These are phyloP conservation scores for Hypomontagnella monticulosa DNA, from an alignment of 495 filamentous ascomycete genomes.

Conservation along the genomic window DNA sequence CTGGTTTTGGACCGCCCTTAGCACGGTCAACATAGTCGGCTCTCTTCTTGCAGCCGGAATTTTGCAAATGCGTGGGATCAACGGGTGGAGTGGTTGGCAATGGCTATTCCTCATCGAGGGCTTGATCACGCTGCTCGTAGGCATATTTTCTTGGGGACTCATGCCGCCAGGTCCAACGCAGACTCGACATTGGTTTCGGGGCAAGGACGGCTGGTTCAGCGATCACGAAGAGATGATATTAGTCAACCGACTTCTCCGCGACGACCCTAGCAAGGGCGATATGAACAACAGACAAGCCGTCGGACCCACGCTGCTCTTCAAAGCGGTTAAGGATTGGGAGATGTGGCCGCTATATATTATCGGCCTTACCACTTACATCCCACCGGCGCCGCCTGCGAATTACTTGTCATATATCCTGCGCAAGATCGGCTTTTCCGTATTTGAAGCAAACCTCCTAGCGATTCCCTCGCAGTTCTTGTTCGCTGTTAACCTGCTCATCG, in stretches of 20 bases:
- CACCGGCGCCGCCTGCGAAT: conserved; percentile 53
- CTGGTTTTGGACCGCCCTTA: conserved; percentile 62
- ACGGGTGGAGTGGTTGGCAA: conserved; percentile 60
- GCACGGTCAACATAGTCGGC: conserved; percentile 57
- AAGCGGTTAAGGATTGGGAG: conserved; percentile 63
- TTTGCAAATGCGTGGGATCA: conserved; percentile 60
- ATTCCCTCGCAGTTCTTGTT: conserved; percentile 62
- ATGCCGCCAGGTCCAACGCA: conserved; percentile 63
- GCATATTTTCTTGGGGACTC: conserved; percentile 60
- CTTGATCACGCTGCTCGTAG: conserved; percentile 61
- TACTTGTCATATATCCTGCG: conserved; percentile 63
- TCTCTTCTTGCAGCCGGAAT: conserved; percentile 62
- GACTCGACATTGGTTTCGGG: conserved; percentile 64
- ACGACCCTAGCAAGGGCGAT: conserved; percentile 70
- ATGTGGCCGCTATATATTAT: conserved; percentile 69
- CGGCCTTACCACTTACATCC: conserved; percentile 63
- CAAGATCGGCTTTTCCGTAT: conserved; percentile 61
- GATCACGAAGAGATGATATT: conserved; percentile 68
- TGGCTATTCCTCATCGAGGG: conserved; percentile 68
- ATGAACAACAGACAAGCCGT: conserved; percentile 70
- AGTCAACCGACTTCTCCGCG: conserved; percentile 69
- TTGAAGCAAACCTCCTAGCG: conserved; percentile 63
- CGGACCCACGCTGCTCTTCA: conserved; percentile 55
- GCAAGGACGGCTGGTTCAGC: conserved; percentile 68
- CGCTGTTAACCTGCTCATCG: conserved; percentile 54